These are phyloP conservation scores for Scheffersomyces ergatensis DNA, from an alignment of 805 yeast genomes.

Conservation along the genomic window DNA sequence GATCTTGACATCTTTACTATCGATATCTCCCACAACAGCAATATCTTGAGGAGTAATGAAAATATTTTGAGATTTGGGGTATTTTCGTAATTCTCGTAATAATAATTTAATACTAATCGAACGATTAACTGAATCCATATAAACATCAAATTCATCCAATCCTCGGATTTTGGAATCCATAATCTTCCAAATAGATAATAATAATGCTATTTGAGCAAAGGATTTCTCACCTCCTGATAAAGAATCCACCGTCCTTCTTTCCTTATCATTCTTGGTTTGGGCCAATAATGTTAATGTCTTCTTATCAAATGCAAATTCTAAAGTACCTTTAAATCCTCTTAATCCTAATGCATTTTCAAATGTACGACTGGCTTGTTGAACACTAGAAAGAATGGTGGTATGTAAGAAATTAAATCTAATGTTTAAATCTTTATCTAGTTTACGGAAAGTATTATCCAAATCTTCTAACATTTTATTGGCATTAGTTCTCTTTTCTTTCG, in stretches of 20 bases:
- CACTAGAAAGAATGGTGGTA: constrained; percentile 28
- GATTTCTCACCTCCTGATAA: constrained; percentile 97
- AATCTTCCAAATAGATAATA: constrained; percentile 88
- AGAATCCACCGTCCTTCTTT: constrained; percentile 70
- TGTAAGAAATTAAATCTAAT: constrained; percentile 30
- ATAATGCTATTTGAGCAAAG: constrained; percentile 83
- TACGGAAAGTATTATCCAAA: constrained; percentile 22
- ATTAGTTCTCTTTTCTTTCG: constrained; percentile 40
- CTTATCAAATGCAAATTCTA: constrained; percentile 58
- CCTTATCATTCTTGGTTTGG: constrained; percentile 57
- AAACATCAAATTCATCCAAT: constrained; percentile 94
- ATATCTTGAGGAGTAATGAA: constrained; percentile 95
- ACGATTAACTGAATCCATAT: constrained; percentile 93
- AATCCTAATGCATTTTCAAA: constrained; percentile 60
- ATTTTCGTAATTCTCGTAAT: constrained; percentile 60
- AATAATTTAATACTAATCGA: constrained; percentile 74
- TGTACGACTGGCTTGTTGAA: constrained; percentile 30
- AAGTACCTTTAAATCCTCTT: constrained; percentile 72
- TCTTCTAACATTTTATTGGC: constrained; percentile 40
- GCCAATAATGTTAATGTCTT: constrained; percentile 56
- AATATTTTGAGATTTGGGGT: constrained; percentile 76
- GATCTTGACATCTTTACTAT: constrained; percentile 53
- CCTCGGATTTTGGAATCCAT: constrained; percentile 89
- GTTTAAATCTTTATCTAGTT: constrained; percentile 27
- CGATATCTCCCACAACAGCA: constrained; percentile 61